Percentiles rank a stretch among this genome's conserved stretches.
Evolutionary conservation across 2,329 filamentous ascomycete species (phyloP).

Genomic region (Phyllosticta citrichinensis): DNA sequence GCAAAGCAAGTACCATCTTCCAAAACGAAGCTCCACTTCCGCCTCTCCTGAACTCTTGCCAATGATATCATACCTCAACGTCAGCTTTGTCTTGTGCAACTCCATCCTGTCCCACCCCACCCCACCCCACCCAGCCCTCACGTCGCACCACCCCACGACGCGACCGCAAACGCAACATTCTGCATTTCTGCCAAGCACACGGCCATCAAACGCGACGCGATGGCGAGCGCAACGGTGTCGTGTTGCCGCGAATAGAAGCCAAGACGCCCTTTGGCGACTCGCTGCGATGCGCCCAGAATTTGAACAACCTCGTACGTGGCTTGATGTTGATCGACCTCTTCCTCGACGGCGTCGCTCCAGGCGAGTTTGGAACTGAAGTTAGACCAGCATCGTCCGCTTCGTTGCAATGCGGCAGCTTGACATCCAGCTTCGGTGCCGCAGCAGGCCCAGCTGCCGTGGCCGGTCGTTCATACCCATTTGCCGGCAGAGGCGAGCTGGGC

Average conservation of each 20-base stretch:
- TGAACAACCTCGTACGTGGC: slow-evolving; percentile 27
- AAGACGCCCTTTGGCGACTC: slow-evolving; percentile 8
- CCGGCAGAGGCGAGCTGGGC: neutral
- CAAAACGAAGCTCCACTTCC: neutral
- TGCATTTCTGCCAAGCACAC: neutral
- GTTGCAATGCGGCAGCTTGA: neutral
- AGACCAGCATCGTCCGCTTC: neutral
- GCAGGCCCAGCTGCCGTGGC: neutral
- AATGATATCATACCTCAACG: slow-evolving; percentile 8
- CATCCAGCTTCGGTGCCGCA: neutral
- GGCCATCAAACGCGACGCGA: slow-evolving; percentile 4
- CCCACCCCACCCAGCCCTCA: neutral
- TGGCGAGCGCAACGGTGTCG: slow-evolving; percentile 1
- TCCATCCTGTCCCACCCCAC: too few species aligned
- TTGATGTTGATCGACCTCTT: slow-evolving; percentile 12
- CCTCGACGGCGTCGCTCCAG: neutral
- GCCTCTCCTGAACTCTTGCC: neutral
- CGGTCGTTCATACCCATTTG: neutral
- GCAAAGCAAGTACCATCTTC: neutral
- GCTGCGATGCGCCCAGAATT: slow-evolving; percentile 22
- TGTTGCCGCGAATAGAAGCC: neutral
- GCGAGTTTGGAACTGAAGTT: neutral
- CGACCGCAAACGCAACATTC: neutral
- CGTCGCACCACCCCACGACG: neutral
- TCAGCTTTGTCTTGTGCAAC: neutral